Percentiles rank a stretch among this genome's conserved stretches.
phyloP scores from a whole-genome alignment of 768 basidiomycete genomes.

The Cyclocybe cylindracea region DNA sequence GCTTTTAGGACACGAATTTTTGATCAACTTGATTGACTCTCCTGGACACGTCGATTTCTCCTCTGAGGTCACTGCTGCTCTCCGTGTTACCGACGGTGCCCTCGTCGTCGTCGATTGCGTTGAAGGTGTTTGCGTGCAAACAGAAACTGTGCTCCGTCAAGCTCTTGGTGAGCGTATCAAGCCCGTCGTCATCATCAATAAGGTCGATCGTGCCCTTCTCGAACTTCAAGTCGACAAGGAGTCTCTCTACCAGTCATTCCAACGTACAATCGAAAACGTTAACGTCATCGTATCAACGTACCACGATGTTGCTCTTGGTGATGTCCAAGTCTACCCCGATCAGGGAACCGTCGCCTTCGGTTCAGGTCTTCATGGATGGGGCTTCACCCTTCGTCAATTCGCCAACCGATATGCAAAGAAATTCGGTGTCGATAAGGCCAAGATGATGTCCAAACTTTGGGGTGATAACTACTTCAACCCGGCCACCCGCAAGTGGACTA shows the following conservation, averaged over 20 bases:
- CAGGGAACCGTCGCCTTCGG: conserved; percentile 98
- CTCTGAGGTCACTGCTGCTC: conserved; percentile 98
- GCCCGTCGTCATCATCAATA: conserved; percentile 99
- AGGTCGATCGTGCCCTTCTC: conserved; percentile 98
- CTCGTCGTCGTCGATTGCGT: conserved; percentile 99
- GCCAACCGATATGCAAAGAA: conserved; percentile 94
- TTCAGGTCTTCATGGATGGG: conserved; percentile 99
- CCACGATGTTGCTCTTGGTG: conserved; percentile 90
- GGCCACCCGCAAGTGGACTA: conserved; percentile 94
- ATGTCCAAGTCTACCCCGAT: conserved; percentile 99
- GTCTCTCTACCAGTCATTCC: conserved; percentile 96
- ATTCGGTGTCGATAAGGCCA: conserved; percentile 98
- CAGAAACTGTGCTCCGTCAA: conserved; percentile 98
- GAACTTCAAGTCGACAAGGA: conserved; percentile 98
- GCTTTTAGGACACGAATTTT: conserved; percentile 81
- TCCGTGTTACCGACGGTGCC: conserved; percentile 99
- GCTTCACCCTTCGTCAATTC: conserved; percentile 98
- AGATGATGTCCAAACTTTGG: conserved; percentile 98
- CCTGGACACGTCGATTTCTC: conserved; percentile 99
- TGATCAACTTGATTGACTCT: conserved; percentile 99
- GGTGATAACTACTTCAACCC: conserved; percentile 99
- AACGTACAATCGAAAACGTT: conserved; percentile 94
- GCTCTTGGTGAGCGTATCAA: conserved; percentile 98
- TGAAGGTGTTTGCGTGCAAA: conserved; percentile 99
- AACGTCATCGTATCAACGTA: conserved; percentile 99